Evolutionary conservation across 306 rosid genomes (phyloP), one percentile per base, ranked within the genome.

Genomic region (Citrullus colocynthis): DNA sequence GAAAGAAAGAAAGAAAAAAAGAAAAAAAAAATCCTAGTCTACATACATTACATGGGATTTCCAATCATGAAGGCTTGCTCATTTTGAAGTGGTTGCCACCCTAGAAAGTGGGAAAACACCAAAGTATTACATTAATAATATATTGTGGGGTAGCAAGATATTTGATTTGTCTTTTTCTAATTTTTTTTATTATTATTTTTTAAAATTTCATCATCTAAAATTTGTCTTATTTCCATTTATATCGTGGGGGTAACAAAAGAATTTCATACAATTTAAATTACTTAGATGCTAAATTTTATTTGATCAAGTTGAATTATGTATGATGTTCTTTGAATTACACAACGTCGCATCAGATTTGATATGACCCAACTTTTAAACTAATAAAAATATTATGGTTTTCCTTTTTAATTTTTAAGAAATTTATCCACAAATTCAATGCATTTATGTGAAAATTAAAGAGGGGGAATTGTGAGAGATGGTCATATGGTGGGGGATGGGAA

Each of bases 31-130:
- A 41, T 2, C 9, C 54, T 52, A 52, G 57, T n/a, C 8, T 52
- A 4, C n/a, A 52, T 16, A 6, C n/a, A 52, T 52, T 52, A 52
- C 59, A 48, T 48, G 21, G 14, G 76, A 48, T 48, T 48, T 51
- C 17, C 17, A 72, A 72, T 45, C 6, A 71, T 71, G 58, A 71
- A 71, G 51, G 39, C 12, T 45, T 24, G 58, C 30, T 45, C 2
- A 45, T 24, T 14, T 48, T 24, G 58, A 48, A 72, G 76, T 72
- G 76, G 60, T 72, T 72, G 32, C 77, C 77, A 73, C 61, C 74
- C 74, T 42, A 67, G 32, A 67, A 67, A 42, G 74, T 67, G 55
- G 74, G 15, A 41, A 67, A 17, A 66, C 74, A 66, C 52, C 30
- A 66, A 67, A 67, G 7, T 66, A 66, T 65, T 66, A 37, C 12